Evolutionary conservation across 108 stramenopile species (phyloP), one percentile per base, ranked within the genome.

Genomic region (Nitzschia sp.): DNA sequence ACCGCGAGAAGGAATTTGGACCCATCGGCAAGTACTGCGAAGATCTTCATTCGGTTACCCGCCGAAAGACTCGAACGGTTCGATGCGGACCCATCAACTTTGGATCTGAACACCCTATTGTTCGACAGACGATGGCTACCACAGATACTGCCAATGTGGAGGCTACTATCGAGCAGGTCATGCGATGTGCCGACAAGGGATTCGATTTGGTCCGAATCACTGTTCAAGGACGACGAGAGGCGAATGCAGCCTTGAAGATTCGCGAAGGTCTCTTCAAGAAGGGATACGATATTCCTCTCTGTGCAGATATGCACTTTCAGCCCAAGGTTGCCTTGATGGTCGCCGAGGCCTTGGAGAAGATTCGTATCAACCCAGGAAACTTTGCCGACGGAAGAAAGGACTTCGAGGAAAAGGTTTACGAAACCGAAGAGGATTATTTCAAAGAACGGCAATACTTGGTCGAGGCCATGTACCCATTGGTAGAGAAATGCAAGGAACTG

Each of bases 271-370:
- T 96, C 16, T 88, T 88, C 78, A 87, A 94, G 66, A 91, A 92
- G 78, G 96, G 96, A 22, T 96, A 96, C 68, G 83, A 90, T 56
- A 95, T 96, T 63, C 97, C 97, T 25, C 90, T 98, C 19, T 96
- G 96, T 68, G 97, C 97, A n/a, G 97, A 98, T 75, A 98, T 98
- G 91, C 97, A 98, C 75, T 98, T 98, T 71, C 89, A 95, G 66
- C 97, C 97, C 27, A 82, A 84, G 36, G 92, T 96, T 54, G 96
- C 96, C 36, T 58, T 94, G 66, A 67, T 91, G 77, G 96, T 96
- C 11, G 96, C 97, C 6, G 97, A 98, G 47, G 93, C 92, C 2
- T 85, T 96, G 52, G 97, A 98, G 79, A 98, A 98, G 79, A 96
- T 98, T 68, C 95, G 97, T 44, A 94, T 98, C 79, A 98, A 98